Evolutionary conservation across 192 early-diverging fungal species (phyloP), one percentile per base, ranked within the genome.

Genomic region (Coemansia reversa): DNA sequence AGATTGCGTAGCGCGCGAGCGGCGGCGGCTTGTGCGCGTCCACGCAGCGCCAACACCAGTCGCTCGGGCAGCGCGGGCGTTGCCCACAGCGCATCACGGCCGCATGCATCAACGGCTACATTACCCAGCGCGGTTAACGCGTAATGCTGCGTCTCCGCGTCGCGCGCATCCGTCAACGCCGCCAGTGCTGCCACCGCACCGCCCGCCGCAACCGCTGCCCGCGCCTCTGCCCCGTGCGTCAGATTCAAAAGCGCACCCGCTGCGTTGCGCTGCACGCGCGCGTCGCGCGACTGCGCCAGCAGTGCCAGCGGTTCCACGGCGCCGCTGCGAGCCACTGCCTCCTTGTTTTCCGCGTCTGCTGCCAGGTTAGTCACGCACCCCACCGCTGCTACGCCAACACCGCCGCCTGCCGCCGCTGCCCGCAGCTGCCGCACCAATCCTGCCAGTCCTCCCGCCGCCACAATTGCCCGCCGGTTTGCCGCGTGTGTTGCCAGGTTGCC

Each of bases 341-440:
- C 83, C 75, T 95, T 95, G 84, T 92, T 93, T 39, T 89, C 91
- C 50, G 91, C 90, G 32, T 68, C 62, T 7, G 92, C 93, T 0
- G 93, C 92, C 60, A 95, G 72, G 58, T 95, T 95, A 0, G 93
- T 95, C 52, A 95, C 92, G 73, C 93, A 95, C 23, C 93, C 93
- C 11, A 93, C 93, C 6, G 93, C 89, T 11, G 35, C 35, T 39
- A 39, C 35, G 9, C 35, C 35, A 6, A 11, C 35, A 6, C 35
- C 35, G 9, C 35, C 90, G 62, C 91, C 92, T 24, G 88, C 83
- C 62, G 88, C 91, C 7, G 85, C 83, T 7, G 89, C 87, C 33
- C 84, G 74, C 92, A 94, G 90, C 70, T 92, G 88, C 51, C 85
- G 85, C 54, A 94, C 87, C 51, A 95, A 81, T 33, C 84, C 86